Evolutionary conservation across 495 filamentous ascomycete species (phyloP), one percentile per base, ranked within the genome.

Genomic region (Neurospora intermedia): DNA sequence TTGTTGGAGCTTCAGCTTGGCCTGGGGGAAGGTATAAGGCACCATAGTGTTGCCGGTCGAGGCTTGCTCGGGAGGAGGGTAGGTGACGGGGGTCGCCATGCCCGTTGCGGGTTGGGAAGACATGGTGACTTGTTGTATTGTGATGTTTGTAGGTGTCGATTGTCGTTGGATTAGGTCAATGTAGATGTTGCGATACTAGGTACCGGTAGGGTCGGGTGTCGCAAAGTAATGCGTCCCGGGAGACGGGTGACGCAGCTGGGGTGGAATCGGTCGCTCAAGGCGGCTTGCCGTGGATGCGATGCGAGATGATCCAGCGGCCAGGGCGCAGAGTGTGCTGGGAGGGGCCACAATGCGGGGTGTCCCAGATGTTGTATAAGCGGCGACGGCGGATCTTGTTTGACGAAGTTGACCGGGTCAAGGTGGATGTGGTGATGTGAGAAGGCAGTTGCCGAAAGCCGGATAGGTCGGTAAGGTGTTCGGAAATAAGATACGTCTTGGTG

Each of bases 21-120:
- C 78, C 43, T 85, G 84, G 3, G 94, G 94, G 77, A 97, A 96
- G 71, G 78, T 83, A 82, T 97, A 97, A 72, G 77, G 89, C 83
- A 72, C 76, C 71, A 83, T 77, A 6, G 79, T 82, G 76, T 77
- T 78, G 27, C 62, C 45, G 43, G 16, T 41, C 27, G 8, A 59
- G 59, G 71, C 43, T 66, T 23, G 72, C 66, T 43, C 70, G 16
- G 70, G 54, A 31, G 15, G 66, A 27, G 70, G 54, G 35, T 66
- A 66, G 54, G 15, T 66, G 4, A 66, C 31, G 27, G 54, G 54
- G 15, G 54, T 66, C 54, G 54, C 54, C 54, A 66, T 66, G 54
- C 27, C 54, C 54, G 54, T 66, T 27, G 54, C 18, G 35, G 54
- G 13, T 66, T 66, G 54, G 54, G 54, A 66, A 66, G 54, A 66